phyloP scores from a whole-genome alignment of 345 rosid species.

The Hibiscus trionum region DNA sequence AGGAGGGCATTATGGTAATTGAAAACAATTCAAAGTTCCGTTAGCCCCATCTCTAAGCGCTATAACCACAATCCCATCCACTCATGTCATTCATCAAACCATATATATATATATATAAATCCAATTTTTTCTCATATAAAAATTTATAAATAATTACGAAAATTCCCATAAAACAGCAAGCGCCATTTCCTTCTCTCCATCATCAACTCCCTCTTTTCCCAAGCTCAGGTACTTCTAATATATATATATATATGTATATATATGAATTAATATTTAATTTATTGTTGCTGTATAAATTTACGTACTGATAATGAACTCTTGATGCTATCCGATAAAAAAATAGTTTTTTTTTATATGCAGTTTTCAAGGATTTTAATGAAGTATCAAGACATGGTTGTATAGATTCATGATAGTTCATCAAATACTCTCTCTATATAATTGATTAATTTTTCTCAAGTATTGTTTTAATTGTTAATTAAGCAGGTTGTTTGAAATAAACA shows the following conservation, averaged over 20 bases:
- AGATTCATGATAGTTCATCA: too few relatives aligned
- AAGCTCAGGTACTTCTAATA: background rate
- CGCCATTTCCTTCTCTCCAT: constrained; percentile 32
- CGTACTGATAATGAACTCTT: too few relatives aligned
- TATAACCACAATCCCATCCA: constrained; percentile 28
- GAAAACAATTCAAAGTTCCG: background rate
- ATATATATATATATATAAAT: background rate
- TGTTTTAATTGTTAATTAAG: background rate
- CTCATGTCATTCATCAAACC: constrained; percentile 29
- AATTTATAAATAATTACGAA: background rate
- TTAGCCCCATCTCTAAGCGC: constrained; percentile 8
- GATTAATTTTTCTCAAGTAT: background rate
- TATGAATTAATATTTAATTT: background rate
- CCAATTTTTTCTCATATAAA: background rate
- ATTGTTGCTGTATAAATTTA: too few relatives aligned
- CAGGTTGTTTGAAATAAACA: background rate
- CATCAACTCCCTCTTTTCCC: background rate
- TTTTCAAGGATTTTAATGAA: too few relatives aligned
- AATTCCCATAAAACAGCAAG: constrained; percentile 11
- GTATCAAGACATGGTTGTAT: too few relatives aligned
- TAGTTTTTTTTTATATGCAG: too few relatives aligned
- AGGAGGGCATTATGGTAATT: constrained; percentile 12
- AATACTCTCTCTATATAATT: background rate
- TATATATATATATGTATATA: background rate
- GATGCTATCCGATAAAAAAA: too few relatives aligned